Base-by-base conservation (phyloP, 2,329 filamentous ascomycete genomes). In the Phaeoacremonium minimum region DNA sequence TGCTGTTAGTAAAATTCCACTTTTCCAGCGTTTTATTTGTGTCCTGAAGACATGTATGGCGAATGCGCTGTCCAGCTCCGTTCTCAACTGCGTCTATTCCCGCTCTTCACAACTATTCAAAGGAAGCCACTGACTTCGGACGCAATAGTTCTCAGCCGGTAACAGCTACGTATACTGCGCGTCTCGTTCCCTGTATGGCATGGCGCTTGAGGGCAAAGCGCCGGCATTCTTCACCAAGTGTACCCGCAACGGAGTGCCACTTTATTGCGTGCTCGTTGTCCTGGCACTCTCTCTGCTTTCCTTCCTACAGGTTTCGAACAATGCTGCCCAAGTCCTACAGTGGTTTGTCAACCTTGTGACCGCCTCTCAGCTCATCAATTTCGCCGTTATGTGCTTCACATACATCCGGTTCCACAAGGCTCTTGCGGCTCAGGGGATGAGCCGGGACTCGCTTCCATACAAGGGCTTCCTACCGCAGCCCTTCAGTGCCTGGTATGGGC, bases 151-250 rank as follows among this genome's bases (percentile, higher is more conserved):
- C 42, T 54, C 51, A 7, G 54, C 54, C 18, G 69, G 69, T 12
- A 73, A 73, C 50, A 69, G 66, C 7, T 73, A 72, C 44, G 67
- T 69, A 15, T 73, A 73, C 53, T 72, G 67, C 42, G 65, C 67
- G 6, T 72, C 67, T 11, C 64, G 69, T 19, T 69, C 67, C 2
- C 61, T 73, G 12, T 73, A 72, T 44, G 66, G 68, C 26, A 64
- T 77, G 13, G 70, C 74, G 3, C 52, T 61, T 28, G 56, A 73
- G 48, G 69, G 68, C 12, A 68, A 69, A 32, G 69, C 69, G 3
- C 69, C 69, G 5, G 53, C 48, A 35, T 37, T 69, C 26, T 63
- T 72, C 39, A 45, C 52, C 11, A 56, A 46, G 19, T 67, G 62
- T 50, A 65, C 53, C 29, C 56, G 56, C 33, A 52, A 52, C 9